Evolutionary conservation across 164 flowering plant species (phyloP).

Genomic region (Litsea cubeba): DNA sequence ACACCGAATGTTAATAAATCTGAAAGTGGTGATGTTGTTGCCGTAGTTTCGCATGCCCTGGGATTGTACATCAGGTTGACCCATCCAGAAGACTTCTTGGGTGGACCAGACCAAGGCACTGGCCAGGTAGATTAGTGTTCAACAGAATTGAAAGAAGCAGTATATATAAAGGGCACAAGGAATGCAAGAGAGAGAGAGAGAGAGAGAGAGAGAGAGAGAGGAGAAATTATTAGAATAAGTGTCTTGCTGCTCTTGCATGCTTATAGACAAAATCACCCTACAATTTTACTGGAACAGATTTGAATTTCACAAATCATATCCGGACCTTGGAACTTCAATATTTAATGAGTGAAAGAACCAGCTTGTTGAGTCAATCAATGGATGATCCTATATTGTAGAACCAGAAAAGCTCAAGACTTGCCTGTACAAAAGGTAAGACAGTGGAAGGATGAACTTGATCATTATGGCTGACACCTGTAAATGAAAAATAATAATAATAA

Average conservation of each 20-base stretch:
- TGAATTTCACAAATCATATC: neutral
- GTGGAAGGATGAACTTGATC: constrained; percentile 65
- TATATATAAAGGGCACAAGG: too few relatives aligned
- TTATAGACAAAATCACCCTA: neutral
- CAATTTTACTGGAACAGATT: neutral
- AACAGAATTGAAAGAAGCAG: too few relatives aligned
- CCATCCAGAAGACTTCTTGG: too few relatives aligned
- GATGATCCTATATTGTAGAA: neutral
- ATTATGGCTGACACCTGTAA: constrained; percentile 75
- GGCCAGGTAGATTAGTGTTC: too few relatives aligned
- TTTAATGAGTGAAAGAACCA: neutral
- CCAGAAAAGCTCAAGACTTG: constrained; percentile 17
- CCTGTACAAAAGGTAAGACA: constrained; percentile 73
- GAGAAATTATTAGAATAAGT: too few relatives aligned
- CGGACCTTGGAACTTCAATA: neutral
- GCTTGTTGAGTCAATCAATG: neutral
- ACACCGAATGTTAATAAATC: too few relatives aligned
- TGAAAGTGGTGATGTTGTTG: too few relatives aligned
- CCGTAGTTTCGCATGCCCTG: too few relatives aligned
- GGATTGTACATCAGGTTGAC: too few relatives aligned
- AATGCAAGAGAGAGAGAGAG: too few relatives aligned
- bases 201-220: too few relatives aligned
- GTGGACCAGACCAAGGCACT: too few relatives aligned
- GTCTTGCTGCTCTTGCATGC: neutral
- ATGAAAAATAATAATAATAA: neutral